Percentiles rank a stretch among this genome's conserved stretches.
These are phyloP conservation scores for Bryoerythrophyllum caledonicum DNA, from an alignment of 225 moss, liverwort and hornwort species.

Conservation along the genomic window DNA sequence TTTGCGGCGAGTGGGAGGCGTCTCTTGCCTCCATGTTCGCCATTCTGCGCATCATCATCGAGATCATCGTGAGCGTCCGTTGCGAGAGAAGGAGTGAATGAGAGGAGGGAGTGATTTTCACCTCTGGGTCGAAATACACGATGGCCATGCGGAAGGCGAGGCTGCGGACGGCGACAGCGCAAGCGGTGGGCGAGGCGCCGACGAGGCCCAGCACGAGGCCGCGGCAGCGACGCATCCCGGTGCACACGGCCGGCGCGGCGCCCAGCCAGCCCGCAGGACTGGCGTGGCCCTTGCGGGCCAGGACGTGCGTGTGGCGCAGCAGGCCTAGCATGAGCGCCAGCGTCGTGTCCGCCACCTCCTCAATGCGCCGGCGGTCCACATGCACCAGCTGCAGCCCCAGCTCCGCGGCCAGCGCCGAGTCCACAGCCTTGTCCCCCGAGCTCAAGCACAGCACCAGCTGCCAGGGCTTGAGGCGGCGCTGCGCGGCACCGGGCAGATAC, in stretches of 20 bases:
- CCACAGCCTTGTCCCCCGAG: constrained; percentile 71
- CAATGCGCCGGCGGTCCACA: constrained; percentile 71
- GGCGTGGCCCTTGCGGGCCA: constrained; percentile 65
- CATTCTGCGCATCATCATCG: constrained; percentile 31
- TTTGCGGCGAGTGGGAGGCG: constrained; percentile 54
- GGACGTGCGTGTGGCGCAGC: constrained; percentile 68
- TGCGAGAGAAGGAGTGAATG: not conserved
- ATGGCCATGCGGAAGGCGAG: constrained; percentile 76
- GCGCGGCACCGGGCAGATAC: constrained; percentile 74
- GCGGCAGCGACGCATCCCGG: constrained; percentile 75
- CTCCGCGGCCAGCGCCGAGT: constrained; percentile 66
- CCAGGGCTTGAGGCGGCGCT: constrained; percentile 78
- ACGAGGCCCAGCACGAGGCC: constrained; percentile 73
- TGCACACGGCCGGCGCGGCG: constrained; percentile 63
- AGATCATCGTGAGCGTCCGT: not conserved
- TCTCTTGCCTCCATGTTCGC: constrained; percentile 36
- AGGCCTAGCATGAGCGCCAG: constrained; percentile 74
- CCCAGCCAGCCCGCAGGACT: constrained; percentile 64
- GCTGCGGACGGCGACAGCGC: constrained; percentile 67
- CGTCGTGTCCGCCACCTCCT: constrained; percentile 82
- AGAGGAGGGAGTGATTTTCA: constrained; percentile 17
- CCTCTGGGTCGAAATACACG: constrained; percentile 65
- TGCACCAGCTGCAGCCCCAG: constrained; percentile 74
- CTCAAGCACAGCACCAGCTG: constrained; percentile 78
- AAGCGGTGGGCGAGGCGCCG: constrained; percentile 62